These are phyloP conservation scores for Cercospora nicotianae DNA, from an alignment of 2,329 filamentous ascomycete genomes.

Conservation along the genomic window DNA sequence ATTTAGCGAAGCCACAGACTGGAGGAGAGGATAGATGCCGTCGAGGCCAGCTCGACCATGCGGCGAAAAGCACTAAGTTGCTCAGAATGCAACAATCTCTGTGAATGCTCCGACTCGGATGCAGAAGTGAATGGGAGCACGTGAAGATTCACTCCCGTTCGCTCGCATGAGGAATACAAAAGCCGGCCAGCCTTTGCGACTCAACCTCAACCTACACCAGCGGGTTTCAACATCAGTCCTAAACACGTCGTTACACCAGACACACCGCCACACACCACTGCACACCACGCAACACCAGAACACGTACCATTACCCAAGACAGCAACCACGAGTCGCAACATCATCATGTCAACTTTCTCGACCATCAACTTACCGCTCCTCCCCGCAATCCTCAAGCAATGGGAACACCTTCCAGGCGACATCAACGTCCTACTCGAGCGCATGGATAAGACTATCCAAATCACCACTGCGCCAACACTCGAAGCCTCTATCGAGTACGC, in stretches of 20 bases:
- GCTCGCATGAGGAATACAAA: background rate
- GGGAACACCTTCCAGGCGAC: background rate
- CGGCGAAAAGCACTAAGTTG: background rate
- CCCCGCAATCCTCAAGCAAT: background rate
- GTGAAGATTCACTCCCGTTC: background rate
- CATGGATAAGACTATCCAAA: background rate
- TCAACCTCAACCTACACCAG: background rate
- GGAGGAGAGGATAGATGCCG: background rate
- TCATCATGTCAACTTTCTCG: background rate
- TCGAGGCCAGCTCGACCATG: background rate
- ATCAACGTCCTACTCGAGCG: constrained; percentile 7
- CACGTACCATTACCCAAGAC: background rate
- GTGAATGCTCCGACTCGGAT: background rate
- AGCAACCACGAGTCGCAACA: background rate
- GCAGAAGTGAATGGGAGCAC: background rate
- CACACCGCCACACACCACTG: background rate
- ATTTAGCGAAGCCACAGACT: background rate
- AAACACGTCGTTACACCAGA: background rate
- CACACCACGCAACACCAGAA: background rate
- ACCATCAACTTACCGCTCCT: background rate
- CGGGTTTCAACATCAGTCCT: background rate
- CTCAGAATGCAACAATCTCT: background rate
- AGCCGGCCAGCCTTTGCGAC: background rate
- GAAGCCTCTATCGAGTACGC: background rate
- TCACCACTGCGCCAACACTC: background rate